Evolutionary conservation across 2,329 filamentous ascomycete species (phyloP), one percentile per base, ranked within the genome.

Genomic region (Daldinia sp.): DNA sequence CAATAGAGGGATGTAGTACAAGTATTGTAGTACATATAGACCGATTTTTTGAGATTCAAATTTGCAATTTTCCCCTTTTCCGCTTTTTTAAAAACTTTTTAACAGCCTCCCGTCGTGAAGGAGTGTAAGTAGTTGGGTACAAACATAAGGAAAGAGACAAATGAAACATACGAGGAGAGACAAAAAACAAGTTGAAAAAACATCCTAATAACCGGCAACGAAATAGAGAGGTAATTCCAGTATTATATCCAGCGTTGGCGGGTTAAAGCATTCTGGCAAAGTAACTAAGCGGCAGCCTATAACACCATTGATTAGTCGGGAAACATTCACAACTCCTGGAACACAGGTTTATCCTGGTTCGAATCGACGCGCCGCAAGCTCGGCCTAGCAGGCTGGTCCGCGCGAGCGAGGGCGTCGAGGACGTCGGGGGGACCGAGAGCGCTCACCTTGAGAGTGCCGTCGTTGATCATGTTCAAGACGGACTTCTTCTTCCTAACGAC

Each of bases 361-460:
- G 46, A 50, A 26, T 50, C 46, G 5, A 26, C 23, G 46, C 46
- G 46, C 18, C 46, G 6, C 13, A 50, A 9, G 15, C n/a, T 6
- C n/a, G 46, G 46, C 46, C 23, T 33, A 33, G 9, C 30, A 33
- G 30, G 30, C 4, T 6, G 30, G 9, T 33, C 6, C 30, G 30
- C 30, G 30, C 30, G 30, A 33, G 6, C 46, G 46, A 20, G 23
- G n/a, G n/a, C n/a, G 46, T 50, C 46, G 46, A 50, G 1, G 4
- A 26, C 46, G 18, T 20, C n/a, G 5, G 46, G 46, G 46, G n/a
- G 20, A 5, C 46, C 46, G 18, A 50, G 46, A 23, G 46, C 46
- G 46, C 46, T 50, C 46, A 50, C 46, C 46, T 50, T 18, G n/a
- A 50, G 46, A 5, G 46, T 50, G n/a, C 46, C n/a, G 15, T 50